Evolutionary conservation across 208 protist species (phyloP), one percentile per base, ranked within the genome.

Genomic region (Trypanosoma avium): DNA sequence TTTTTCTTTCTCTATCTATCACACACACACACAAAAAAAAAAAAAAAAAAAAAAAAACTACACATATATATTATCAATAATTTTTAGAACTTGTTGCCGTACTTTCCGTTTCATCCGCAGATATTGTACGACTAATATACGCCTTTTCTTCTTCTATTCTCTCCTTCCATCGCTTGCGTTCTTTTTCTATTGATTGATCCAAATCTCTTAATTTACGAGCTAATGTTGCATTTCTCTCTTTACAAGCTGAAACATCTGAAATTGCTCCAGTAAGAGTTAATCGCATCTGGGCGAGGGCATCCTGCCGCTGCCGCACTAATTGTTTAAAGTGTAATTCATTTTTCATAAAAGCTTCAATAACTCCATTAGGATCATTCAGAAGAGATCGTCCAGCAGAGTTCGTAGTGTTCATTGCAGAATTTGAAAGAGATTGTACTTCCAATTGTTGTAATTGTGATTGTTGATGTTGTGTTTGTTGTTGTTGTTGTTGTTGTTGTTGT

Each of bases 301-400:
- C 78, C 29, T 79, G 73, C 0, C 86, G 78, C 22, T 83, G 77
- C 30, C 80, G 78, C 72, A 88, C 81, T 13, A 95, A 72, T 55
- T 95, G 83, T 42, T 89, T 86, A 61, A 87, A 90, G 68, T 93
- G 87, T 21, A 91, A 59, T 61, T 93, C 84, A 47, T 95, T 93
- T 55, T 89, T 91, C 76, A 90, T 89, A 60, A 93, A 89, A 19
- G 79, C 75, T 32, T 90, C 81, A 10, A 89, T 75, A 10, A 83
- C 80, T 13, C 74, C 79, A 46, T 81, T 69, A 15, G 84, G 76
- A 65, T 88, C 83, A 50, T 73, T 59, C 4, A 90, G 57, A 2
- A 90, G 62, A 17, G 65, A 67, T 8, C 70, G 63, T 5, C 38
- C 74, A 4, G 76, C 68, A 3, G 62, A 40, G 17, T 22, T 12